Percentiles rank a stretch among this genome's conserved stretches.
Evolutionary conservation across 2,329 filamentous ascomycete genomes (phyloP).

Genomic region (Cordyceps javanica): DNA sequence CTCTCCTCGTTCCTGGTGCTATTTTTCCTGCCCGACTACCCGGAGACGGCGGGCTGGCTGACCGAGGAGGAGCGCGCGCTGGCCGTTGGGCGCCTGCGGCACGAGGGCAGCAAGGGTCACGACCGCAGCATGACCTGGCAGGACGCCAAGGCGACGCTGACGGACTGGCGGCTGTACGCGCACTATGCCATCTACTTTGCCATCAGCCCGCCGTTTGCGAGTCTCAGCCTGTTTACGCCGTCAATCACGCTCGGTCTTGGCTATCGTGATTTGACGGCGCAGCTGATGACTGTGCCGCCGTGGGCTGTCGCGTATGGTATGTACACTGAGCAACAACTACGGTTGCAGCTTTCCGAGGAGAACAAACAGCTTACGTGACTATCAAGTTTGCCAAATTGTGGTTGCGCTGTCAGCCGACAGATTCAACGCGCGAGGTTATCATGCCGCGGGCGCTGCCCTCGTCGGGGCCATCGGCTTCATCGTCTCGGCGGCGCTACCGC

Average conservation of each 20-base stretch:
- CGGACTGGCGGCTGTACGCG: slow-evolving; percentile 62
- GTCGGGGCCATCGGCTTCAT: slow-evolving; percentile 48
- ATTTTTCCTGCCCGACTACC: slow-evolving; percentile 64
- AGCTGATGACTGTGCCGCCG: slow-evolving; percentile 61
- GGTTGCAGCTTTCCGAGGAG: neutral
- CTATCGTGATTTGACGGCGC: slow-evolving; percentile 47
- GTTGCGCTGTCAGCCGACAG: slow-evolving; percentile 57
- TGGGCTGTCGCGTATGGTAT: slow-evolving; percentile 54
- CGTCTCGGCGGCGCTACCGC: slow-evolving; percentile 56
- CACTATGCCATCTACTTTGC: slow-evolving; percentile 52
- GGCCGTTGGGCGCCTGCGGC: slow-evolving; percentile 34
- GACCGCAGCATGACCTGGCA: slow-evolving; percentile 58
- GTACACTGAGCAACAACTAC: slow-evolving; percentile 8
- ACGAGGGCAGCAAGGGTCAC: slow-evolving; percentile 47
- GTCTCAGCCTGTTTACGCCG: slow-evolving; percentile 56
- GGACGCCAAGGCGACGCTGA: slow-evolving; percentile 64
- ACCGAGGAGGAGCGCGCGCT: slow-evolving; percentile 54
- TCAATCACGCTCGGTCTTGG: slow-evolving; percentile 51
- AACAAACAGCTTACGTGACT: neutral
- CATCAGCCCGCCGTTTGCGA: slow-evolving; percentile 49
- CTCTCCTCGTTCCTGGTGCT: slow-evolving; percentile 56
- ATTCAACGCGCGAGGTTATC: slow-evolving; percentile 47
- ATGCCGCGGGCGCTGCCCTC: slow-evolving; percentile 36
- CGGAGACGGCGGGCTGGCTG: slow-evolving; percentile 59
- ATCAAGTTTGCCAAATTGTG: slow-evolving; percentile 31